phyloP scores from a whole-genome alignment of 169 alveolate species.

The Plasmodium fragile region DNA sequence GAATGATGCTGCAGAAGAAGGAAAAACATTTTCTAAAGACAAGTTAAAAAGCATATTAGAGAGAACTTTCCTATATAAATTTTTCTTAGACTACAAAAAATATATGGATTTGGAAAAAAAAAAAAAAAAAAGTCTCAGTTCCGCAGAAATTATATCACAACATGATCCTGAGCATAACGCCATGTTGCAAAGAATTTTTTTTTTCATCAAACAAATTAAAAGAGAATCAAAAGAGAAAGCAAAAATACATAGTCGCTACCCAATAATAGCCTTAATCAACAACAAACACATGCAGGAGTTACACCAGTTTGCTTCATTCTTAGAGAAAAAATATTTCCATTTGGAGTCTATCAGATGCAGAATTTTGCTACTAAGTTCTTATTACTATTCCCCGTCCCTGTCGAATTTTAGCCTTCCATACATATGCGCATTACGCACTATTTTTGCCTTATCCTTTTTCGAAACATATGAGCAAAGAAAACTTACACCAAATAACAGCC shows the following conservation, averaged over 20 bases:
- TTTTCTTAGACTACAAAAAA: constrained; percentile 59
- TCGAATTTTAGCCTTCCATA: constrained; percentile 9
- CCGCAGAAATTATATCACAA: not conserved
- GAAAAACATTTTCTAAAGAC: constrained; percentile 3
- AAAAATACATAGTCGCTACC: not conserved
- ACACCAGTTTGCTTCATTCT: not conserved
- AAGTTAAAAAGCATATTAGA: constrained; percentile 21
- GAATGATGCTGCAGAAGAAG: constrained; percentile 10
- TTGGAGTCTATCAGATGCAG: constrained; percentile 35
- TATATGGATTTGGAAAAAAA: constrained; percentile 17
- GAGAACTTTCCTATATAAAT: constrained; percentile 39
- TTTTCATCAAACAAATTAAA: constrained; percentile 46
- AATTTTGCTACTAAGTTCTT: constrained; percentile 18
- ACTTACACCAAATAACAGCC: not conserved
- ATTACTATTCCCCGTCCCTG: not conserved
- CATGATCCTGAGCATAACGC: constrained; percentile 16
- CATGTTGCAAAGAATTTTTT: constrained; percentile 21
- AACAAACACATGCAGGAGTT: constrained; percentile 26
- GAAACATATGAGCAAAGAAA: not conserved
- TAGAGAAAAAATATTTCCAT: constrained; percentile 15
- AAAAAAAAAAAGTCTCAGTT: not conserved
- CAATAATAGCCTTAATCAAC: not conserved
- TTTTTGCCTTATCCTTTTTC: constrained; percentile 30
- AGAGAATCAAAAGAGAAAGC: not conserved
- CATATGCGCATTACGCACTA: constrained; percentile 1